Base-by-base conservation (phyloP, 305 asterid genomes). In the Euphrasia arctica region DNA sequence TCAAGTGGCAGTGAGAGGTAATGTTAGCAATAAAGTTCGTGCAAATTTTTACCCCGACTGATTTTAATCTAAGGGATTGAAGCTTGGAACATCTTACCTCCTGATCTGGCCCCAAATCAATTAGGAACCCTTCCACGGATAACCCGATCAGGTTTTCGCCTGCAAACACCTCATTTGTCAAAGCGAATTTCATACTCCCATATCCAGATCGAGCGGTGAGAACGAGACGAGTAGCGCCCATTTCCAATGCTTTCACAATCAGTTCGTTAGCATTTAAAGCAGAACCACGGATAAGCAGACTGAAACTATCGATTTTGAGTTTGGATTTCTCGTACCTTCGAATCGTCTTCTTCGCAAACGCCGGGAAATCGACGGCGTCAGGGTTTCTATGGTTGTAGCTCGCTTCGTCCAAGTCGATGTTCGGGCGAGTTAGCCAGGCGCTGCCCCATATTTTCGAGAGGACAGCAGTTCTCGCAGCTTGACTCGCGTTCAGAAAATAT, bases 401-500 rank as follows among this genome's bases (percentile, higher is more conserved):
- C 10, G 11, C 3, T 28, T 65, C 52, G n/a, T 69, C 61, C 4
- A 74, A 39, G 11, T 34, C 28, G 14, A 74, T 27, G 10, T 15
- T 10, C 0, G 74, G 78, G 14, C 65, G 74, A 36, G 71, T 60
- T 1, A 9, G 47, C 74, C 78, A 74, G 9, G 78, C 74, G 32
- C 4, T 32, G 58, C 55, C 36, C 74, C 74, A 74, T 9, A 58
- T 55, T 36, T 74, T 74, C 7, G 72, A 74, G 0, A 69, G 51
- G 11, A 39, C 8, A 1, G 32, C 3, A 0, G 71, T 43, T 52
- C 5, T 54, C 2, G 68, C 76, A 54, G 71, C 68, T 36, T 61
- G 25, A 45, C 55, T 66, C 14, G 42, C 65, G 29, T 0, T 4
- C 3, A 72, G 62, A 13, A 61, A 62, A 9, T 70, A 72, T 27